phyloP scores from a whole-genome alignment of 441 rosid species.

The Geranium incanum region DNA sequence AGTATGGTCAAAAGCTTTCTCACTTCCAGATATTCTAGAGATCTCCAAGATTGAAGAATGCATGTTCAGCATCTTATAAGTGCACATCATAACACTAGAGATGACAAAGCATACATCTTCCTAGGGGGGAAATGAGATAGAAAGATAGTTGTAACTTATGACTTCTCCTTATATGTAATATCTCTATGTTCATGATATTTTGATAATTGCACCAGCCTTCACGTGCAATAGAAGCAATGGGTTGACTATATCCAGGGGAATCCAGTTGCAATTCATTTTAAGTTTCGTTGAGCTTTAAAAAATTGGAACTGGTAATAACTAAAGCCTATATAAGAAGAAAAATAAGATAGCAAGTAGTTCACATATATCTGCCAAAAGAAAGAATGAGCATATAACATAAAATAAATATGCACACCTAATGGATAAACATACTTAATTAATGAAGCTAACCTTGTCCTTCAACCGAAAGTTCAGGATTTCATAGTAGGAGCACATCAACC shows the following conservation, averaged over 20 bases:
- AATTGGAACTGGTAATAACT: background rate
- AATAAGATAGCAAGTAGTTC: background rate
- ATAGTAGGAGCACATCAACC: slow-evolving; percentile 78
- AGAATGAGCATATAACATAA: background rate
- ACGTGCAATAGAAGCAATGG: slow-evolving; percentile 9
- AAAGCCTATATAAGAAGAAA: background rate
- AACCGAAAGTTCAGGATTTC: slow-evolving; percentile 76
- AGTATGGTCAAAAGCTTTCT: background rate
- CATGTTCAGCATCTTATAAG: background rate
- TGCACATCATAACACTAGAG: slow-evolving; percentile 1
- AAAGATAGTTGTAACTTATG: background rate
- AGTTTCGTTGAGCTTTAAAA: background rate
- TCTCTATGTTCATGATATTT: background rate
- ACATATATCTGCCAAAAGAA: slow-evolving; percentile 6
- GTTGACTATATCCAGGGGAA: background rate
- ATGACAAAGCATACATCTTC: background rate
- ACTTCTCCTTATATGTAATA: slow-evolving; percentile 10
- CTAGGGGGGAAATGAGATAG: background rate
- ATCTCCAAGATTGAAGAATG: background rate
- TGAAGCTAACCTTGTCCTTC: slow-evolving; percentile 47
- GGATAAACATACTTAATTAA: slow-evolving; percentile 14
- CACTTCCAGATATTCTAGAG: slow-evolving; percentile 9
- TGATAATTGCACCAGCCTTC: slow-evolving; percentile 6
- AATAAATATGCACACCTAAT: background rate
- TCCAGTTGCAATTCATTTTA: background rate